Percentiles rank a stretch among this genome's conserved stretches.
Evolutionary conservation across 1,139 yeast species (phyloP).

Genomic region (Meyerozyma athensensis): DNA sequence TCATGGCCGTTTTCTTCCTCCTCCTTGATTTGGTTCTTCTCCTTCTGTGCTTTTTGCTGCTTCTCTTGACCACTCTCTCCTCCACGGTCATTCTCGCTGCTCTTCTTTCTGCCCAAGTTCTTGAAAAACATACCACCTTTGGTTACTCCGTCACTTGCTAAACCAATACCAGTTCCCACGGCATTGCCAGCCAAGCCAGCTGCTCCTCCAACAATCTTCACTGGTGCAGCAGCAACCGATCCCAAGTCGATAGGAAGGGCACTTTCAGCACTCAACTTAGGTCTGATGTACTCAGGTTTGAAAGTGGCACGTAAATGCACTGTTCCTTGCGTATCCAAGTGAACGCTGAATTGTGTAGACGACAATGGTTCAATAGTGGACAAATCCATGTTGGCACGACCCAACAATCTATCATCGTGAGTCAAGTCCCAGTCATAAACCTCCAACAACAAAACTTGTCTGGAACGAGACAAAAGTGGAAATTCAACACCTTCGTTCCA

Average conservation of each 20-base stretch:
- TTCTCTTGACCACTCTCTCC: conserved; percentile 4
- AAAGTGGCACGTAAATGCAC: conserved; percentile 51
- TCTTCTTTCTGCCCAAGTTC: conserved; percentile 26
- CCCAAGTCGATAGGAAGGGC: conserved; percentile 40
- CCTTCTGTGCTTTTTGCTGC: conserved; percentile 3
- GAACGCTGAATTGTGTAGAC: conserved; percentile 41
- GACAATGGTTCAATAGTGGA: conserved; percentile 42
- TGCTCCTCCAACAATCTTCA: conserved; percentile 42
- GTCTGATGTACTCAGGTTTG: conserved; percentile 64
- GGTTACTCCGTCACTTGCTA: conserved; percentile 40
- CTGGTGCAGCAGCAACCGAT: conserved; percentile 41
- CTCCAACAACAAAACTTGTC: conserved; percentile 43
- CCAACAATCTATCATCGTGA: conserved; percentile 60
- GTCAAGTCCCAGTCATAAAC: conserved; percentile 77
- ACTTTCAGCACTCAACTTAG: conserved; percentile 40
- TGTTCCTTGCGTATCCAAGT: conserved; percentile 58
- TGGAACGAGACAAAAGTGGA: conserved; percentile 59
- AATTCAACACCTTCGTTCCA: conserved; percentile 64
- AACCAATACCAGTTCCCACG: conserved; percentile 33
- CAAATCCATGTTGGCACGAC: conserved; percentile 47
- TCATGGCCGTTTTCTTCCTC: not conserved
- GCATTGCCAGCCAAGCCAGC: conserved; percentile 33
- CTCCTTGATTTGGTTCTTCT: conserved; percentile 1
- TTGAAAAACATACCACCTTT: conserved; percentile 40
- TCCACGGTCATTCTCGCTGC: conserved; percentile 14